Conservation (phyloP, 2,329 filamentous ascomycete species). For the Beauveria caledonica region DNA sequence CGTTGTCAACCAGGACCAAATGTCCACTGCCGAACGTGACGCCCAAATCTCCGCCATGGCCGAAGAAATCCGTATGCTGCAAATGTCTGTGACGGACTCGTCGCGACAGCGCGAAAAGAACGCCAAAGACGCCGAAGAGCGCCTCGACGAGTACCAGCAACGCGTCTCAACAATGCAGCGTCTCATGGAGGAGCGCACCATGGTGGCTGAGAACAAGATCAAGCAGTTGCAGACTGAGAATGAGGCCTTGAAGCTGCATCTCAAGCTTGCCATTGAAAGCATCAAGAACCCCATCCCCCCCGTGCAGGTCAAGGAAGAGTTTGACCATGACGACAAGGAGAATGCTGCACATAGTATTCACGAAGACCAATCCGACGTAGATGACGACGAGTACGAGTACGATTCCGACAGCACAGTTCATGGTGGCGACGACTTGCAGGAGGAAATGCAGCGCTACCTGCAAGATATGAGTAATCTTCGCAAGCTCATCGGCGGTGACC, state of each 20-base stretch:
- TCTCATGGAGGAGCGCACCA: slow-evolving; percentile 87
- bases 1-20: slow-evolving; percentile 89
- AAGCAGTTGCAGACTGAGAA: slow-evolving; percentile 83
- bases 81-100: slow-evolving; percentile 63
- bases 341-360: slow-evolving; percentile 28
- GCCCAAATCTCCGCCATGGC: slow-evolving; percentile 92
- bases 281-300: slow-evolving; percentile 84
- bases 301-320: slow-evolving; percentile 31
- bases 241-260: slow-evolving; percentile 76
- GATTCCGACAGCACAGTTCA: slow-evolving; percentile 38
- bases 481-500: slow-evolving; percentile 65
- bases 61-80: slow-evolving; percentile 81
- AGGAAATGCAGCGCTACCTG: slow-evolving; percentile 77
- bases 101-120: slow-evolving; percentile 61
- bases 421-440: slow-evolving; percentile 60
- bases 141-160: slow-evolving; percentile 88
- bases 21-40: slow-evolving; percentile 87
- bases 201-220: slow-evolving; percentile 91
- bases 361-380: slow-evolving; percentile 36
- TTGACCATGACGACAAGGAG: slow-evolving; percentile 16
- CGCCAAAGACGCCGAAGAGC: slow-evolving; percentile 68
- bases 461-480: slow-evolving; percentile 67
- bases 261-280: slow-evolving; percentile 78
- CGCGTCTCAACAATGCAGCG: slow-evolving; percentile 86
- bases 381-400: slow-evolving; percentile 52